phyloP scores from a whole-genome alignment of 495 filamentous ascomycete genomes.

The Aspergillus sparsus region DNA sequence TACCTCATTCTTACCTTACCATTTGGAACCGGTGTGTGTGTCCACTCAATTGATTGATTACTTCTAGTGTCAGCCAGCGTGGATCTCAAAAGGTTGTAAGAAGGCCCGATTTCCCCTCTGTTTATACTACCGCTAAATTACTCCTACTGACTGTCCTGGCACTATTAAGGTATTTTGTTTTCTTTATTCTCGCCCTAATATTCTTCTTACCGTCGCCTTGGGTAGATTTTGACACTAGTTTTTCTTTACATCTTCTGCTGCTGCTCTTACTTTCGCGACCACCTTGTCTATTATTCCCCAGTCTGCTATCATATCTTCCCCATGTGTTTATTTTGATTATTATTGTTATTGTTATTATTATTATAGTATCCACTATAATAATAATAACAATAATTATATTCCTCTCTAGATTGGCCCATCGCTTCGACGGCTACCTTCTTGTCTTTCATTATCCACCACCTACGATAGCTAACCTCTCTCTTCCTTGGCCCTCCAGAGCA shows the following conservation, averaged over 20 bases:
- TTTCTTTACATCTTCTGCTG: neutral
- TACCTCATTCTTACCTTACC: slow-evolving; percentile 9
- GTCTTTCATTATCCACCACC: neutral
- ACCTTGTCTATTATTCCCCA: neutral
- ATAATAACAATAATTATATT: neutral
- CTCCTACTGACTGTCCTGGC: slow-evolving; percentile 10
- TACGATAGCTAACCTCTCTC: slow-evolving; percentile 9
- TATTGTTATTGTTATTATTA: neutral
- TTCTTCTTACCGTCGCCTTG: slow-evolving; percentile 16
- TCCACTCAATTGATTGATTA: slow-evolving; percentile 15
- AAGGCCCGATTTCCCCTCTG: slow-evolving; percentile 5
- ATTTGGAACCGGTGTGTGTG: slow-evolving; percentile 14
- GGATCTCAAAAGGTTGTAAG: slow-evolving; percentile 5
- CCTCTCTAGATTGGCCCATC: neutral
- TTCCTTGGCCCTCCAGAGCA: slow-evolving; percentile 11
- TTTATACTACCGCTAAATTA: slow-evolving; percentile 7
- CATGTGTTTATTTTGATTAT: neutral
- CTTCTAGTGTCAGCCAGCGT: slow-evolving; percentile 6
- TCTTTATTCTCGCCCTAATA: slow-evolving; percentile 7
- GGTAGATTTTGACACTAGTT: slow-evolving; percentile 9
- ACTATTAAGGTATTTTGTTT: slow-evolving; percentile 15
- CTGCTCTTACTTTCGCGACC: slow-evolving; percentile 6
- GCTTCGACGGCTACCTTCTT: slow-evolving; percentile 6
- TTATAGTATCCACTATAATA: too few species aligned
- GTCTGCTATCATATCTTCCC: neutral